Evolutionary conservation across 2,329 filamentous ascomycete genomes (phyloP).

Genomic region (Phaeosphaeriaceae sp.): DNA sequence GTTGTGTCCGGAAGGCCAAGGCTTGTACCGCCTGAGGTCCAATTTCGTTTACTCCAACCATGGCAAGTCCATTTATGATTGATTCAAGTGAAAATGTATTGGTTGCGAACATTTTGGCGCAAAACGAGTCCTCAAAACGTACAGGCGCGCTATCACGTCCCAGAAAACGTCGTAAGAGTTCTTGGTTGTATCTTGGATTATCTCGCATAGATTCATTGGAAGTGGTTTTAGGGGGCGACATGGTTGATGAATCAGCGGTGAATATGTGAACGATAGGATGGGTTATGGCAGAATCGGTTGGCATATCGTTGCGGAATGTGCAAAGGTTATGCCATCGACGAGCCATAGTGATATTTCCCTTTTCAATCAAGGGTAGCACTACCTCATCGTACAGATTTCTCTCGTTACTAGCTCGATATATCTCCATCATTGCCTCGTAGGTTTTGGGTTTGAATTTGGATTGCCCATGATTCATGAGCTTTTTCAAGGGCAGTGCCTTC

Average conservation of each 20-base stretch:
- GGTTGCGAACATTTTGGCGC: constrained; percentile 82
- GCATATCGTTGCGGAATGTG: constrained; percentile 44
- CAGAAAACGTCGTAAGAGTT: constrained; percentile 42
- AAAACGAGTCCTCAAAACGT: constrained; percentile 66
- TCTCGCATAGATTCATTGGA: constrained; percentile 10
- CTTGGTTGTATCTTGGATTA: constrained; percentile 30
- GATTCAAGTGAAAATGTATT: constrained; percentile 75
- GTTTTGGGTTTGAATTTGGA: constrained; percentile 18
- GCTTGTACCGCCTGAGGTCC: constrained; percentile 80
- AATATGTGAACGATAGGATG: constrained; percentile 38
- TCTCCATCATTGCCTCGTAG: constrained; percentile 39
- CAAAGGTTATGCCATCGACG: constrained; percentile 52
- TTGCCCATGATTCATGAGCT: constrained; percentile 18
- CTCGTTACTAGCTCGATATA: constrained; percentile 48
- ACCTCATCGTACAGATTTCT: constrained; percentile 52
- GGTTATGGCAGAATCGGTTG: constrained; percentile 40
- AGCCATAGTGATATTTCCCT: constrained; percentile 29
- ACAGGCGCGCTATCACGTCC: constrained; percentile 55
- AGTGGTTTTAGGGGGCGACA: constrained; percentile 7
- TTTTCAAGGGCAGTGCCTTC: constrained; percentile 32
- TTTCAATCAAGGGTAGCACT: constrained; percentile 42
- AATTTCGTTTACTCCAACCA: constrained; percentile 73
- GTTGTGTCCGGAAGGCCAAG: constrained; percentile 70
- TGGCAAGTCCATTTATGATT: constrained; percentile 71
- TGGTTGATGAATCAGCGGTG: constrained; percentile 30